Percentiles rank a stretch among this genome's conserved stretches.
phyloP scores from a whole-genome alignment of 495 filamentous ascomycete species.

The Penicillium flavigenum region DNA sequence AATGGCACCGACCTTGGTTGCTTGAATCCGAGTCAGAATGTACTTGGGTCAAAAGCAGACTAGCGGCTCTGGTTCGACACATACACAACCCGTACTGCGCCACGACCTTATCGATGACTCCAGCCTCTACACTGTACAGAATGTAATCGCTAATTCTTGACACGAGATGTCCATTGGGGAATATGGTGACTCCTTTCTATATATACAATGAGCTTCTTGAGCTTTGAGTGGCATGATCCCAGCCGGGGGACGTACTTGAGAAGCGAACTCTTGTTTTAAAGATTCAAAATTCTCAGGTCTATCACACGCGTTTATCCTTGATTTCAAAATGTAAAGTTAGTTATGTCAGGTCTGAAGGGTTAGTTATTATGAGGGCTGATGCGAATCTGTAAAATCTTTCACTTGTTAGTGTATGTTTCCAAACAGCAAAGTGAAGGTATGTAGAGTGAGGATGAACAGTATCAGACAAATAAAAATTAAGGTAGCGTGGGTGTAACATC shows the following conservation, averaged over 20 bases:
- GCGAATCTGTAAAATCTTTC: constrained; percentile 8
- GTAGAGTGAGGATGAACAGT: constrained; percentile 14
- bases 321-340: constrained; percentile 31
- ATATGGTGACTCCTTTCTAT: constrained; percentile 58
- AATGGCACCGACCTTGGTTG: constrained; percentile 89
- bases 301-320: constrained; percentile 93
- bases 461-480: constrained; percentile 83
- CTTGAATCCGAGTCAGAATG: constrained; percentile 51
- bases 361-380: constrained; percentile 1
- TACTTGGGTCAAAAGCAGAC: constrained; percentile 3
- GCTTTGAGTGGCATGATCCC: constrained; percentile 33
- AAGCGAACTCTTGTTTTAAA: constrained; percentile 73
- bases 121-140: constrained; percentile 96
- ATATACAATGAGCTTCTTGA: constrained; percentile 44
- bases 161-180: constrained; percentile 90
- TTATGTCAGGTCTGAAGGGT: constrained; percentile 18
- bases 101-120: constrained; percentile 80
- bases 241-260: constrained; percentile 56
- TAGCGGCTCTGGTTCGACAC: constrained; percentile 32
- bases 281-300: constrained; percentile 76
- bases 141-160: constrained; percentile 94
- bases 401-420: constrained; percentile 19
- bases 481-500: constrained; percentile 99
- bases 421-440: constrained; percentile 10
- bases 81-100: constrained; percentile 87